Evolutionary conservation across 768 basidiomycete genomes (phyloP), one percentile per base, ranked within the genome.

Genomic region (Favolaschia claudopus): DNA sequence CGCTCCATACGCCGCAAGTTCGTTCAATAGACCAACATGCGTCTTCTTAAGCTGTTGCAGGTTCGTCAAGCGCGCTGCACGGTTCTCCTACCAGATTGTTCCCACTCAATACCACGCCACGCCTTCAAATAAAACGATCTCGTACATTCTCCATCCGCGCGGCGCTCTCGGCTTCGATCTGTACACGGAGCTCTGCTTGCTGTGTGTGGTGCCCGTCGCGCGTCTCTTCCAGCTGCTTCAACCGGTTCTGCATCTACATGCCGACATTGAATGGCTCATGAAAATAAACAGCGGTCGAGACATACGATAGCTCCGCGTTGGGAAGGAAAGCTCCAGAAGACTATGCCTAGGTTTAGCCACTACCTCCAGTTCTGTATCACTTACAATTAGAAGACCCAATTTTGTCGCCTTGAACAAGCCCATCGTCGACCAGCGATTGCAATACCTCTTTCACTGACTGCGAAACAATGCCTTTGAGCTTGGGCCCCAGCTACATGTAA

Each of bases 281-380:
- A 22, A 38, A 2, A 10, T 31, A 15, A 37, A 33, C 7, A 20
- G 44, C 36, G 6, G 38, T 46, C 8, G 13, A 36, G 45, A 58
- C 73, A 22, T 58, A 95, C 95, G 67, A 88, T 80, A 8, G 89
- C 85, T 5, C 95, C 94, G 42, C 86, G 85, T 57, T 95, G 92
- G 1, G 93, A 95, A 15, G 95, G 95, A 71, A 97, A 96, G 68
- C 92, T 92, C 95, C 95, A 97, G 72, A 93, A 96, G 75, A 96
- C 95, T 96, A 60, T 19, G 20, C 31, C 31, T 19, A 5, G 37
- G 17, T 45, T 54, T 46, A 55, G 46, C 39, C 27, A 38, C 27
- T 32, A 24, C 68, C 46, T 27, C 7, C 1, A 58, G 40, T 9
- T 17, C 19, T 64, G 24, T 70, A 32, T 55, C 64, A 74, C 89